phyloP scores from a whole-genome alignment of 495 filamentous ascomycete species.

The Xylaria grammica region DNA sequence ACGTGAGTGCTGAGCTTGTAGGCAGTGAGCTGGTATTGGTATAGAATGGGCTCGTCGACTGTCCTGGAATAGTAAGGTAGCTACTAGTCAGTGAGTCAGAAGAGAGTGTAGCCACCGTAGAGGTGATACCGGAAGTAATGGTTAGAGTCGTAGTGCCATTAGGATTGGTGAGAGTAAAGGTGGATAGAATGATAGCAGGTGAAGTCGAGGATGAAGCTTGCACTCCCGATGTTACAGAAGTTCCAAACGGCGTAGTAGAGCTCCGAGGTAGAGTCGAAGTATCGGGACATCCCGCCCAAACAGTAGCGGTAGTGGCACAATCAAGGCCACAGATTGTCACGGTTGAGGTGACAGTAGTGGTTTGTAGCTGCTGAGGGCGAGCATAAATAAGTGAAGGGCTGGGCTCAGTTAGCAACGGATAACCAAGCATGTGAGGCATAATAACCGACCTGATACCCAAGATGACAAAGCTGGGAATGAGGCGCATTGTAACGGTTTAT shows the following conservation, averaged over 20 bases:
- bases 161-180: slow-evolving; percentile 17
- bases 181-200: slow-evolving; percentile 20
- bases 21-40: slow-evolving; percentile 9
- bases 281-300: slow-evolving; percentile 29
- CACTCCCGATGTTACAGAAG: slow-evolving; percentile 26
- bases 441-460: slow-evolving; percentile 32
- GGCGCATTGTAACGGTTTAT: slow-evolving; percentile 26
- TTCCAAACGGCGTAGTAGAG: slow-evolving; percentile 1
- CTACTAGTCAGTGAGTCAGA: not conserved
- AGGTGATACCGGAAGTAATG: slow-evolving; percentile 20
- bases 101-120: slow-evolving; percentile 18
- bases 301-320: slow-evolving; percentile 36
- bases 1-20: not conserved
- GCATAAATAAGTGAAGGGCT: slow-evolving; percentile 28
- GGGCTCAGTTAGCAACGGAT: slow-evolving; percentile 21
- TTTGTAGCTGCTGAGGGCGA: slow-evolving; percentile 25
- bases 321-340: slow-evolving; percentile 33
- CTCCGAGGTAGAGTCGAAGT: slow-evolving; percentile 13
- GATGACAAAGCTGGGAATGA: slow-evolving; percentile 28
- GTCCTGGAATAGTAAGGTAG: slow-evolving; percentile 1
- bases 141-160: slow-evolving; percentile 17
- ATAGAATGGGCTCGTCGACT: slow-evolving; percentile 16
- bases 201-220: slow-evolving; percentile 17
- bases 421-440: not conserved
- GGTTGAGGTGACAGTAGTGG: slow-evolving; percentile 30